Conservation (phyloP, 1,139 yeast genomes). For the Saccharomyces hybrid region DNA sequence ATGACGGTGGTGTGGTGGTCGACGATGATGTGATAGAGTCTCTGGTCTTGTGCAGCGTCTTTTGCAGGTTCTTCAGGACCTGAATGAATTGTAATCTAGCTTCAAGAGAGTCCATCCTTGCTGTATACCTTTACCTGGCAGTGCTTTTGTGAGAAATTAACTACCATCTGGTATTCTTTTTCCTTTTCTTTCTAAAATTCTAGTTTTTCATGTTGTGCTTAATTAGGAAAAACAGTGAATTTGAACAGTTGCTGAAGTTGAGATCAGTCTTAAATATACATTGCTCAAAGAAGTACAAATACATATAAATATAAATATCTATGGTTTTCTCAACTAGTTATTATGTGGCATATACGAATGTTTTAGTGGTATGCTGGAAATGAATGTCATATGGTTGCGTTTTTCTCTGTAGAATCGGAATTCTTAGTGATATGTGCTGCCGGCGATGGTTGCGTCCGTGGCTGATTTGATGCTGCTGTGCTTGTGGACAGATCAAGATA, state of each 20-base stretch:
- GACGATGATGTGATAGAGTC: conserved; percentile 8
- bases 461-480: background rate
- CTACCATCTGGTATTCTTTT: background rate
- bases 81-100: conserved; percentile 29
- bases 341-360: background rate
- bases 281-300: background rate
- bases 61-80: conserved; percentile 26
- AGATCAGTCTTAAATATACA: background rate
- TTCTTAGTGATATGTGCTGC: background rate
- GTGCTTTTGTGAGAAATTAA: conserved; percentile 9
- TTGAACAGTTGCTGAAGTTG: background rate
- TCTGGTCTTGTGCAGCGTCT: conserved; percentile 20
- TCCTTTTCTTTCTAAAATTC: conserved; percentile 4
- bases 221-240: background rate
- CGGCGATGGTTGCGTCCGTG: background rate
- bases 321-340: background rate
- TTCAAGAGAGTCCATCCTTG: conserved; percentile 29
- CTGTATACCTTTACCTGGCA: background rate
- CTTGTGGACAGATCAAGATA: background rate
- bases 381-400: background rate
- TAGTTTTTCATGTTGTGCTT: background rate
- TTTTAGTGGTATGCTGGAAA: background rate
- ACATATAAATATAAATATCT: background rate
- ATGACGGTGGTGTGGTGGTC: conserved; percentile 1
- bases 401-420: background rate